A percentile compares a stretch with the other conserved stretches of the same genome.
These are phyloP conservation scores for Dothiorella sarmentorum DNA, from an alignment of 2,329 filamentous ascomycete genomes.

Conservation along the genomic window DNA sequence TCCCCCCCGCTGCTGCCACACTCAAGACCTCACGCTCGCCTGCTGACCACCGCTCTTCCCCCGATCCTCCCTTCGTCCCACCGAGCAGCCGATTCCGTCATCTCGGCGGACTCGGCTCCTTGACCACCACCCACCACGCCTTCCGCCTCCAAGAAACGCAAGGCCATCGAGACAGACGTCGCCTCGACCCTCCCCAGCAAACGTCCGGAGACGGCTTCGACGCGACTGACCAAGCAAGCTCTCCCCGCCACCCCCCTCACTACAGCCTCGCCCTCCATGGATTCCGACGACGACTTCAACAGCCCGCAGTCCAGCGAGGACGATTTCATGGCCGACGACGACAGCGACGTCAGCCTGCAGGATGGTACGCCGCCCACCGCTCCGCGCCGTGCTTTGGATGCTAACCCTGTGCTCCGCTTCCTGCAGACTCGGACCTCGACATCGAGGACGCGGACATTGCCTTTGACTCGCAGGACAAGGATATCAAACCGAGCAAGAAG, in stretches of 20 bases:
- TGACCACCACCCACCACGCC: conserved; percentile 34
- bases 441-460: conserved; percentile 59
- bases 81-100: conserved; percentile 37
- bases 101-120: conserved; percentile 36
- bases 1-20: conserved; percentile 1
- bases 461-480: conserved; percentile 63
- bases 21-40: neutral
- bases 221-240: conserved; percentile 12
- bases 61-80: conserved; percentile 3
- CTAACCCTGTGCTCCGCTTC: conserved; percentile 17
- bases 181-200: conserved; percentile 33
- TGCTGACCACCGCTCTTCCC: neutral
- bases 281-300: conserved; percentile 93
- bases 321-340: conserved; percentile 69
- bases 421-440: conserved; percentile 49
- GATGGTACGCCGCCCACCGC: conserved; percentile 35
- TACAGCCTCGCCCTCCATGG: conserved; percentile 61
- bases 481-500: conserved; percentile 69
- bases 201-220: conserved; percentile 24
- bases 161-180: conserved; percentile 36
- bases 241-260: conserved; percentile 35
- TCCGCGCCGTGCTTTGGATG: conserved; percentile 15
- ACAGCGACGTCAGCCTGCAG: conserved; percentile 61
- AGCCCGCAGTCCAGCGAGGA: conserved; percentile 77
- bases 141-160: conserved; percentile 37